These are phyloP conservation scores for Aspergillus olivimuriae DNA, from an alignment of 495 filamentous ascomycete genomes.

Conservation along the genomic window DNA sequence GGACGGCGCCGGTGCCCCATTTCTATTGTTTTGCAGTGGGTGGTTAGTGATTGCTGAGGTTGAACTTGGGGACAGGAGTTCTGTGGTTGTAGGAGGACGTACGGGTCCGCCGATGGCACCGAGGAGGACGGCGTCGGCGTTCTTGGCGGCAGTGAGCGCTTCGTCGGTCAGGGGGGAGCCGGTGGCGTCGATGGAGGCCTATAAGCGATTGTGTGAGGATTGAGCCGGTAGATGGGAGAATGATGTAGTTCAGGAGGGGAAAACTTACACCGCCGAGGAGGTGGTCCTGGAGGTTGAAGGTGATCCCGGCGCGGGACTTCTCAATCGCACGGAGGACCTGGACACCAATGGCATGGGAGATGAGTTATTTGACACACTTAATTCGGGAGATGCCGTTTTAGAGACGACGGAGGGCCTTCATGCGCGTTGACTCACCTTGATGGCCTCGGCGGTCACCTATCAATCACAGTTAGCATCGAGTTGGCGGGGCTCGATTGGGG, in stretches of 20 bases:
- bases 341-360: neutral
- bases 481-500: constrained; percentile 1
- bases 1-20: constrained; percentile 89
- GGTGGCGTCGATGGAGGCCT: constrained; percentile 80
- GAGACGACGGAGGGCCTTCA: no score
- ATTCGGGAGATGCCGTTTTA: no score
- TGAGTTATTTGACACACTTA: neutral
- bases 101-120: constrained; percentile 93
- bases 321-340: constrained; percentile 67
- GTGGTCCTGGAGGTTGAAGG: constrained; percentile 90
- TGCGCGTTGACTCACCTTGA: constrained; percentile 58
- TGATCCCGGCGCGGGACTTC: constrained; percentile 54
- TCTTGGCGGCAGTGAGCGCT: constrained; percentile 79
- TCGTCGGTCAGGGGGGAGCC: constrained; percentile 74
- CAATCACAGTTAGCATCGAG: constrained; percentile 11
- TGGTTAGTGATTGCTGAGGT: no score
- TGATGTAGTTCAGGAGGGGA: neutral
- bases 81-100: no score
- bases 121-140: constrained; percentile 85
- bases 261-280: constrained; percentile 83
- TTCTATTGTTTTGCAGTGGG: no score
- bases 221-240: neutral
- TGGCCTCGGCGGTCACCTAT: constrained; percentile 61
- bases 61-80: no score
- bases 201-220: no score